These are phyloP conservation scores for Fagus sylvatica DNA, from an alignment of 306 rosid species.

Conservation along the genomic window DNA sequence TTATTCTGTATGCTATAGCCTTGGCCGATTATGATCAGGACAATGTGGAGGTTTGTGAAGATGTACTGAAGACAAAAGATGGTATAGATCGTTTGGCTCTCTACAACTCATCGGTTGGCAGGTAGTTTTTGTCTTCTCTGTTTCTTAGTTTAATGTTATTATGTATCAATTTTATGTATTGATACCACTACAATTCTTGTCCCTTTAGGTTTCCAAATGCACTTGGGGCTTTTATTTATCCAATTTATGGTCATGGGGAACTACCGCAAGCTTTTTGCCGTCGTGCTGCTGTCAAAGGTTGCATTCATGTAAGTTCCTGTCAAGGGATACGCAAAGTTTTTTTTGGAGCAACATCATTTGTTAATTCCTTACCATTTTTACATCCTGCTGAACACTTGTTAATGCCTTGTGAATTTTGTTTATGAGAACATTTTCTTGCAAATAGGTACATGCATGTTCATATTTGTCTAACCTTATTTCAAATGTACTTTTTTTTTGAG, in stretches of 20 bases:
- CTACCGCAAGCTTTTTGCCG: slow-evolving; percentile 87
- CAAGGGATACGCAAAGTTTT: slow-evolving; percentile 5
- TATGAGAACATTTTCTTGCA: neutral
- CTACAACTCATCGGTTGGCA: slow-evolving; percentile 81
- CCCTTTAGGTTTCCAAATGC: slow-evolving; percentile 72
- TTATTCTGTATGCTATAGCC: slow-evolving; percentile 81
- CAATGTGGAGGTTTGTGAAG: slow-evolving; percentile 46
- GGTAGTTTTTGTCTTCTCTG: slow-evolving; percentile 42
- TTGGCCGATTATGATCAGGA: slow-evolving; percentile 80
- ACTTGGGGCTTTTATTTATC: slow-evolving; percentile 78
- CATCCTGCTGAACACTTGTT: neutral
- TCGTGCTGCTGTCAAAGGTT: slow-evolving; percentile 95
- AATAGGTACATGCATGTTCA: slow-evolving; percentile 7
- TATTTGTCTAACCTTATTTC: slow-evolving; percentile 4
- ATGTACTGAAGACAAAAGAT: slow-evolving; percentile 63
- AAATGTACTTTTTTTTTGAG: neutral
- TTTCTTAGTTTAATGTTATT: neutral
- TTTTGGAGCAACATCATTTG: neutral
- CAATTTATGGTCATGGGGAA: slow-evolving; percentile 89
- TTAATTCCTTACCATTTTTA: neutral
- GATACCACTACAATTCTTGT: slow-evolving; percentile 7
- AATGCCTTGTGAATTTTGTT: neutral
- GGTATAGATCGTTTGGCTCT: slow-evolving; percentile 76
- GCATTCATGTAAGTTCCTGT: slow-evolving; percentile 77
- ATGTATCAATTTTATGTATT: neutral